Evolutionary conservation across 2,329 filamentous ascomycete genomes (phyloP), one percentile per base, ranked within the genome.

Genomic region (Colletotrichum incanum): DNA sequence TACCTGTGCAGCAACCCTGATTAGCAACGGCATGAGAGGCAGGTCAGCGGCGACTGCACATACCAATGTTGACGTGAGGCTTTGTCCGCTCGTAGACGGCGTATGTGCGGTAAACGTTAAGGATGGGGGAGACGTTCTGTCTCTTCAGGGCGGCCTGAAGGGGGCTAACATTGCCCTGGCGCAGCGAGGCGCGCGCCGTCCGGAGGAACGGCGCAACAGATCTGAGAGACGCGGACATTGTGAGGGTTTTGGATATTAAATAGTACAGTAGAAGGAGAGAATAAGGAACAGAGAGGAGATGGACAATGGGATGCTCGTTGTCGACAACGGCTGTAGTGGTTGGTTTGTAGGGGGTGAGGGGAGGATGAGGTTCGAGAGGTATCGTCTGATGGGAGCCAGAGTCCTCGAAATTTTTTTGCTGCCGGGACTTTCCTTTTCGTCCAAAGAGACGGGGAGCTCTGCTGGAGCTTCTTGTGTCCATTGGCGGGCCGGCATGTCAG

Each of bases 11-110:
- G 56, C 23, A 20, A 20, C 16, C 4, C n/a, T 76, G 43, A 71
- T 78, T 70, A 79, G 75, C 58, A 26, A 31, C 50, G 45, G 11
- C 5, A 26, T 6, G 16, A 31, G 20, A 8, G 16, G 34, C 37
- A 79, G 34, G 74, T 56, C 28, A 28, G 26, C 67, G 55, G 55
- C 65, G 14, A 20, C 14, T 47, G 7, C 3, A 16, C 87, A 77
- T 88, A 94, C 96, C 96, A 81, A 99, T 96, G 87, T 99, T 99
- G 77, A 99, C 96, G 84, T 99, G 96, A 72, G 96, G 96, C 90
- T 99, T 99, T 82, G 88, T 92, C 82, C 96, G 92, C 89, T 97
- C 91, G 82, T 93, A 99, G 70, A 88, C 87, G 74, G 91, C 91
- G 78, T 92, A 93, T 80, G 87, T 87, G 77, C 91, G 87, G 81